Evolutionary conservation across 441 rosid genomes (phyloP).

Genomic region (Mallotus repandus): DNA sequence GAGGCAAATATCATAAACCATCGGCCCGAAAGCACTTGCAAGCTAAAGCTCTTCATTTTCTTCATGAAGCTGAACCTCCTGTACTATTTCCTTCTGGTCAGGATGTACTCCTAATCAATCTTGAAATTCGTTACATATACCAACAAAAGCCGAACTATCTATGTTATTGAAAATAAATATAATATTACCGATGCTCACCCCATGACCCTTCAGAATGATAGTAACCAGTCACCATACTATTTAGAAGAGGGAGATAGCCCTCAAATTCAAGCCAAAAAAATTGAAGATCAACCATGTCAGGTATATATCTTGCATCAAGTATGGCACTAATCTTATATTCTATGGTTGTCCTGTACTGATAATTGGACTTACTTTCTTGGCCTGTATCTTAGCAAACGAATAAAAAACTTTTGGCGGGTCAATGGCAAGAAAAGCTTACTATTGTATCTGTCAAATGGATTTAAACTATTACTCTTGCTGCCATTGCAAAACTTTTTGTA

Average conservation of each 20-base stretch:
- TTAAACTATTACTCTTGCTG: background rate
- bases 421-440: background rate
- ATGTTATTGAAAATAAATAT: background rate
- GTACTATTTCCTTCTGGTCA: no score
- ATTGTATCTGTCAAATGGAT: background rate
- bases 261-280: no score
- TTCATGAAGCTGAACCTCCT: constrained; percentile 5
- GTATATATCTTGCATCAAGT: background rate
- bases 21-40: constrained; percentile 45
- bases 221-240: no score
- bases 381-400: background rate
- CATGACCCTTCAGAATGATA: no score
- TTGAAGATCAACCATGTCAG: background rate
- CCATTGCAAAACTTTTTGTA: constrained; percentile 2
- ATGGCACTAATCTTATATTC: no score
- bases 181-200: background rate
- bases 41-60: constrained; percentile 36
- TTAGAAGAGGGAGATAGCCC: no score
- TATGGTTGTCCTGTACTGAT: background rate
- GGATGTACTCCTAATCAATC: background rate
- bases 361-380: background rate
- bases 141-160: background rate
- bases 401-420: background rate
- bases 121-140: background rate
- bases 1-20: constrained; percentile 64